Conservation (phyloP, 1,284 basidiomycete genomes). For the Exobasidium rhododendri region DNA sequence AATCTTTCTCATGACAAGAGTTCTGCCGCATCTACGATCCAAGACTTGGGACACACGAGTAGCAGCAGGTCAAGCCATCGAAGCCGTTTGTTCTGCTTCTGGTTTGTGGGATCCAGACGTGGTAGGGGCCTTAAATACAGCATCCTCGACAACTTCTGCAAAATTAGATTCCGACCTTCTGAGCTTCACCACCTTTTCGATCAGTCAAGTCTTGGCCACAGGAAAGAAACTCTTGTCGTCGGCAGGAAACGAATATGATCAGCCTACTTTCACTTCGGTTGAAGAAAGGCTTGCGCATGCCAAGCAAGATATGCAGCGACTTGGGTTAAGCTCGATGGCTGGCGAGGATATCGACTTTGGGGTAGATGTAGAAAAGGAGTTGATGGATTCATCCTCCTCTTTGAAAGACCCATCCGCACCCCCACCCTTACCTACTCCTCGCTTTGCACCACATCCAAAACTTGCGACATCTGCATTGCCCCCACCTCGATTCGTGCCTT, state of each 20-base stretch:
- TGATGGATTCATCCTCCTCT: slow-evolving; percentile 16
- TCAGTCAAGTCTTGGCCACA: slow-evolving; percentile 69
- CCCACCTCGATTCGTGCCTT: slow-evolving; percentile 6
- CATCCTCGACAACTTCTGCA: background rate
- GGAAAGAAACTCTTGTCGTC: slow-evolving; percentile 77
- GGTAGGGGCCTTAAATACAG: background rate
- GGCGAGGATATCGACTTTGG: slow-evolving; percentile 68
- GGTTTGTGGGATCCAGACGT: slow-evolving; percentile 66
- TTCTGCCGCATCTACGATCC: slow-evolving; percentile 81
- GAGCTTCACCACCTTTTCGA: slow-evolving; percentile 59
- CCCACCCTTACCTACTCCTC: background rate
- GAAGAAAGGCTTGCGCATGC: slow-evolving; percentile 69
- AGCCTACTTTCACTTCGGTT: slow-evolving; percentile 42
- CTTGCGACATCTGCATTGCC: background rate
- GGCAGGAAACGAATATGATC: slow-evolving; percentile 75
- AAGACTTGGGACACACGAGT: slow-evolving; percentile 80
- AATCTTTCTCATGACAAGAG: slow-evolving; percentile 59
- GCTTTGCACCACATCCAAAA: slow-evolving; percentile 3
- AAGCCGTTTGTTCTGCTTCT: slow-evolving; percentile 76
- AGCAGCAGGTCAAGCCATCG: slow-evolving; percentile 77
- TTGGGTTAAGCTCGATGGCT: slow-evolving; percentile 74
- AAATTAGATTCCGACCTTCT: slow-evolving; percentile 20
- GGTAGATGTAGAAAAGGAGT: slow-evolving; percentile 55
- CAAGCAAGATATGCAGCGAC: slow-evolving; percentile 65
- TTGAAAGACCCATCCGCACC: background rate